phyloP scores from a whole-genome alignment of 257 asterid species.

The Lycium ferocissimum region DNA sequence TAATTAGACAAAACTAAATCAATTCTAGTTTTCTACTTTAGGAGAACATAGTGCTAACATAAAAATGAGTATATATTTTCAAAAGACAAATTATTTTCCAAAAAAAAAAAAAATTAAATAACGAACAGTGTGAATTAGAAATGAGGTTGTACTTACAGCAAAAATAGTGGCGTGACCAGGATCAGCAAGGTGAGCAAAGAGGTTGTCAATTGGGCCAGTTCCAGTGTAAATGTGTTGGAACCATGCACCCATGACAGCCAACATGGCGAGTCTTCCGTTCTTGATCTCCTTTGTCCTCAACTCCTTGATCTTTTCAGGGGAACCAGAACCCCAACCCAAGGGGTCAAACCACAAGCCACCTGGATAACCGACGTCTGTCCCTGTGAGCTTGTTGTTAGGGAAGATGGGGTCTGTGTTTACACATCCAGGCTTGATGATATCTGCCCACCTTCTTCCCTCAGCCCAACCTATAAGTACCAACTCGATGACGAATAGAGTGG shows the following conservation, averaged over 20 bases:
- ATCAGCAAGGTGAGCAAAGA: slow-evolving; percentile 96
- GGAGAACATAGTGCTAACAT: too few relatives aligned
- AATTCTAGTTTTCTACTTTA: too few relatives aligned
- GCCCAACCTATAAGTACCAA: slow-evolving; percentile 97
- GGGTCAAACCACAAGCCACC: slow-evolving; percentile 99
- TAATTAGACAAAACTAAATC: too few relatives aligned
- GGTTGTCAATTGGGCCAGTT: slow-evolving; percentile 94
- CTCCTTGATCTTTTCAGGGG: slow-evolving; percentile 77
- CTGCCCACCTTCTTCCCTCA: slow-evolving; percentile 99
- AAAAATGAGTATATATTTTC: too few relatives aligned
- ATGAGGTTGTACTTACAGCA: slow-evolving; percentile 66
- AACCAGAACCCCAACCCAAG: slow-evolving; percentile 91
- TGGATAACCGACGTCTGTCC: slow-evolving; percentile 94
- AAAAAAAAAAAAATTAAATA: too few relatives aligned
- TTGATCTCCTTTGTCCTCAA: slow-evolving; percentile 96
- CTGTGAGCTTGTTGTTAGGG: slow-evolving; percentile 99
- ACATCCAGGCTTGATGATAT: slow-evolving; percentile 87
- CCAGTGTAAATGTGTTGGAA: slow-evolving; percentile 98
- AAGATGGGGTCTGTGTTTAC: slow-evolving; percentile 98
- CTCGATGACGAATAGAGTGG: slow-evolving; percentile 84
- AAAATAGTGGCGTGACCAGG: slow-evolving; percentile 95
- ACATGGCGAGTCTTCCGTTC: slow-evolving; percentile 93
- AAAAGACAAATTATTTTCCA: too few relatives aligned
- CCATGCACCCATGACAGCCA: slow-evolving; percentile 99
- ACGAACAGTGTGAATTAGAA: too few relatives aligned